A percentile compares a stretch with the other conserved stretches of the same genome.
phyloP scores from a whole-genome alignment of 2,329 filamentous ascomycete genomes.

The Neofusicoccum laricinum region DNA sequence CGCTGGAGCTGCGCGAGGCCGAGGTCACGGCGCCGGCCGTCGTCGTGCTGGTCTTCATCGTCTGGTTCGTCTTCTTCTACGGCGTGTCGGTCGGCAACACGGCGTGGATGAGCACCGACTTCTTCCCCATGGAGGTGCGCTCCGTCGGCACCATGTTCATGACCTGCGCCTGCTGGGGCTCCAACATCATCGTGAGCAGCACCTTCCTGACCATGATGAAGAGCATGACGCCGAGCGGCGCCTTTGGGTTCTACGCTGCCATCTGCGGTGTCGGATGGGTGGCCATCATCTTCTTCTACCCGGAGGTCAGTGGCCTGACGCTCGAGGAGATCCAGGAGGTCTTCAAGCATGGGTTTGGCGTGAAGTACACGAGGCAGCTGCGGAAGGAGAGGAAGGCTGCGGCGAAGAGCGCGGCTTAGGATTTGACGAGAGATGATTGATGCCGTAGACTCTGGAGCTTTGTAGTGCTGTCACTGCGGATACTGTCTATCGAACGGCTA shows the following conservation, averaged over 20 bases:
- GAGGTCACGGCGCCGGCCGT: slow-evolving; percentile 34
- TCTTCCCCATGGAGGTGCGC: slow-evolving; percentile 49
- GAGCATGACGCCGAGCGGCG: slow-evolving; percentile 47
- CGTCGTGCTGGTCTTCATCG: slow-evolving; percentile 44
- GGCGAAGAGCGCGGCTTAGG: slow-evolving; percentile 21
- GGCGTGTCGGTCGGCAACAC: slow-evolving; percentile 47
- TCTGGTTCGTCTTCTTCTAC: slow-evolving; percentile 46
- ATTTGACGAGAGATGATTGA: too few species aligned
- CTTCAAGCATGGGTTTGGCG: slow-evolving; percentile 42
- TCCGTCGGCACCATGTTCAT: slow-evolving; percentile 50
- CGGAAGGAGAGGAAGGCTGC: slow-evolving; percentile 35
- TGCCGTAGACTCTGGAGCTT: too few species aligned
- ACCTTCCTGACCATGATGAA: slow-evolving; percentile 53
- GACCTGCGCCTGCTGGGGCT: slow-evolving; percentile 39
- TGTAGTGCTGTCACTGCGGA: neutral
- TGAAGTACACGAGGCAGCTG: slow-evolving; percentile 40
- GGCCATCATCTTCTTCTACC: slow-evolving; percentile 51
- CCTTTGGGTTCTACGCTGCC: slow-evolving; percentile 52
- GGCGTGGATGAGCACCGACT: slow-evolving; percentile 48
- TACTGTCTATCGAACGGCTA: too few species aligned
- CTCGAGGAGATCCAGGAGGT: slow-evolving; percentile 54
- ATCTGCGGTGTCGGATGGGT: slow-evolving; percentile 50
- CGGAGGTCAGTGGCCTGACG: slow-evolving; percentile 55
- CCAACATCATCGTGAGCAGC: slow-evolving; percentile 46
- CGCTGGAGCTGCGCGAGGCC: slow-evolving; percentile 36